Evolutionary conservation across 306 rosid species (phyloP).

Genomic region (Chamaecrista fasciculata): DNA sequence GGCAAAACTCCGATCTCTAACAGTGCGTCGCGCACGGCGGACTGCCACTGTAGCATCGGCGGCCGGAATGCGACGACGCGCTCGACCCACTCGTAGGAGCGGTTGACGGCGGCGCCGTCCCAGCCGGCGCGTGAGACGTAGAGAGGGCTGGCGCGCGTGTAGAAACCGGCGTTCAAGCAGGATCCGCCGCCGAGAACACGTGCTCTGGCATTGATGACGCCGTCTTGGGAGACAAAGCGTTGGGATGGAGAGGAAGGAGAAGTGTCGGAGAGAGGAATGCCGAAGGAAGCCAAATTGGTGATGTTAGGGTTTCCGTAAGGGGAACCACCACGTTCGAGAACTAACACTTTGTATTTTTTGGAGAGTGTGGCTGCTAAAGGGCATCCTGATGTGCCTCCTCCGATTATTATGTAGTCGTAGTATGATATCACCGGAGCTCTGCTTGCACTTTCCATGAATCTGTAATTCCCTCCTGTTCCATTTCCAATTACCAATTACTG

Average conservation of each 20-base stretch:
- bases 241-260: slow-evolving; percentile 75
- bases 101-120: slow-evolving; percentile 55
- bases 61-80: slow-evolving; percentile 56
- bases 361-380: slow-evolving; percentile 81
- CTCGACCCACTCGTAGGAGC: slow-evolving; percentile 79
- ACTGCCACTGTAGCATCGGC: slow-evolving; percentile 51
- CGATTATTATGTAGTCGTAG: slow-evolving; percentile 74
- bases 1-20: slow-evolving; percentile 55
- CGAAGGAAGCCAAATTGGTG: slow-evolving; percentile 56
- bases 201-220: slow-evolving; percentile 68
- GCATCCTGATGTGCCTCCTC: slow-evolving; percentile 81
- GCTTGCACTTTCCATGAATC: slow-evolving; percentile 54
- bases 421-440: slow-evolving; percentile 46
- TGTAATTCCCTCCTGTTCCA: slow-evolving; percentile 42
- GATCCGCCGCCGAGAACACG: slow-evolving; percentile 75
- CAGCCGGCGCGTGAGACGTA: slow-evolving; percentile 55
- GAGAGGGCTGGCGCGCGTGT: slow-evolving; percentile 52
- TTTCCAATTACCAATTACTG: too few species aligned
- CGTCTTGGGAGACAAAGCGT: slow-evolving; percentile 74
- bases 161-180: slow-evolving; percentile 76
- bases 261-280: slow-evolving; percentile 56
- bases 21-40: slow-evolving; percentile 59
- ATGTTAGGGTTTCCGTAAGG: slow-evolving; percentile 76
- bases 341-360: slow-evolving; percentile 52
- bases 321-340: slow-evolving; percentile 75